A percentile compares a stretch with the other conserved stretches of the same genome.
Conservation (phyloP, 768 basidiomycete species). For the Hysterangium stoloniferum region DNA sequence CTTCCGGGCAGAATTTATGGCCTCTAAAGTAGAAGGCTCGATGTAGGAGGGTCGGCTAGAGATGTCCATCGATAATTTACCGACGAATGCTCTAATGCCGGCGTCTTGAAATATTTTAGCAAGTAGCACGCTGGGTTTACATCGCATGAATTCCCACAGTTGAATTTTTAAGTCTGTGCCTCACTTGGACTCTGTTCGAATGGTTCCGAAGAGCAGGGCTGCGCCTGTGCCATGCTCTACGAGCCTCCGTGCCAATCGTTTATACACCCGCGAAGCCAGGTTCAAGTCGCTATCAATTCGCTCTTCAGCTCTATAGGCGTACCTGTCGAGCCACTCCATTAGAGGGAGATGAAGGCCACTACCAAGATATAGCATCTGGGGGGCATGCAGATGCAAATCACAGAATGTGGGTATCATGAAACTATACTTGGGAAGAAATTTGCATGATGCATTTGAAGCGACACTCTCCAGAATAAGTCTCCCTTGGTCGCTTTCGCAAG, state of each 20-base stretch:
- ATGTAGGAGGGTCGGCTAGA: constrained; percentile 64
- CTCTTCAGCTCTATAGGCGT: constrained; percentile 79
- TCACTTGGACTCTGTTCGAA: constrained; percentile 76
- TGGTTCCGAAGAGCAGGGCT: constrained; percentile 76
- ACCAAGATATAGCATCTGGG: constrained; percentile 84
- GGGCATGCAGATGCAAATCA: constrained; percentile 82
- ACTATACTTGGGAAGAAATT: constrained; percentile 22
- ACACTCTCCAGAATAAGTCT: constrained; percentile 30
- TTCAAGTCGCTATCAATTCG: constrained; percentile 51
- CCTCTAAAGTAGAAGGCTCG: constrained; percentile 39
- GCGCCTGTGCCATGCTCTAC: constrained; percentile 70
- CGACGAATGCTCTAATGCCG: constrained; percentile 77
- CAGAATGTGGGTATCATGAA: constrained; percentile 76
- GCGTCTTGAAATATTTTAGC: constrained; percentile 63
- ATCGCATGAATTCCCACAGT: not conserved
- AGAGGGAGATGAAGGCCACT: constrained; percentile 78
- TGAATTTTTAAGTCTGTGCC: constrained; percentile 15
- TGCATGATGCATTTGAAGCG: constrained; percentile 21
- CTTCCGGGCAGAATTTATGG: constrained; percentile 42
- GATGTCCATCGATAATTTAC: constrained; percentile 87
- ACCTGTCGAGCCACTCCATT: constrained; percentile 77
- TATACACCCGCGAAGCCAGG: constrained; percentile 63
- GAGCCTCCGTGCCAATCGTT: constrained; percentile 55
- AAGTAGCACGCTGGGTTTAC: constrained; percentile 56
- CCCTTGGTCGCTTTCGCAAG: constrained; percentile 27